Percentiles rank a stretch among this genome's conserved stretches.
These are phyloP conservation scores for Isochrysis galbana DNA, from an alignment of 78 protist species.

Conservation along the genomic window DNA sequence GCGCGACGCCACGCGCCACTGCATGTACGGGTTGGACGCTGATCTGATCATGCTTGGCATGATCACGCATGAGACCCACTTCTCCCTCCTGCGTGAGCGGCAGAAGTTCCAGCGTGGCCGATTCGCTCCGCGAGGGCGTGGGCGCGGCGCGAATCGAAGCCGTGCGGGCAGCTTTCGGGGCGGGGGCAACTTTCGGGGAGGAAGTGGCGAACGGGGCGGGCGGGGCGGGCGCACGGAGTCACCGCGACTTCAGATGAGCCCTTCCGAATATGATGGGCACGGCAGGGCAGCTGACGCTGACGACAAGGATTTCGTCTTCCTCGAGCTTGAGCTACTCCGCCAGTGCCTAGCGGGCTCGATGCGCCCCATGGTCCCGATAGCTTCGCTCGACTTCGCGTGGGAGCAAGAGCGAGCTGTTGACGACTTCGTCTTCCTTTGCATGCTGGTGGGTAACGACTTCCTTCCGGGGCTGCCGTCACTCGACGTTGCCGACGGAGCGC, in stretches of 20 bases:
- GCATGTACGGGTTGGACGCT: slow-evolving; percentile 94
- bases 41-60: slow-evolving; percentile 90
- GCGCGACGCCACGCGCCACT: slow-evolving; percentile 60
- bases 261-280: no score
- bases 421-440: slow-evolving; percentile 22
- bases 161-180: no score
- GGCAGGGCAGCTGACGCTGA: not conserved
- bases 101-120: slow-evolving; percentile 21
- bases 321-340: slow-evolving; percentile 54
- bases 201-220: not conserved
- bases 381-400: slow-evolving; percentile 56
- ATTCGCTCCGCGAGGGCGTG: not conserved
- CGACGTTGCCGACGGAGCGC: slow-evolving; percentile 76
- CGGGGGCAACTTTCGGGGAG: no score
- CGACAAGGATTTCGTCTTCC: slow-evolving; percentile 40
- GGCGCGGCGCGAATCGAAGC: not conserved
- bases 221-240: not conserved
- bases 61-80: slow-evolving; percentile 84
- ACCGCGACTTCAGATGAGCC: not conserved
- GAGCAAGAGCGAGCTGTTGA: not conserved
- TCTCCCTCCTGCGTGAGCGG: slow-evolving; percentile 84
- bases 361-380: not conserved
- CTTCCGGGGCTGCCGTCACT: slow-evolving; percentile 94
- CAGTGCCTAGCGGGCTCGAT: not conserved
- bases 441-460: slow-evolving; percentile 97